Evolutionary conservation across 78 protist genomes (phyloP).

Genomic region (Dictyostelium discoideum): DNA sequence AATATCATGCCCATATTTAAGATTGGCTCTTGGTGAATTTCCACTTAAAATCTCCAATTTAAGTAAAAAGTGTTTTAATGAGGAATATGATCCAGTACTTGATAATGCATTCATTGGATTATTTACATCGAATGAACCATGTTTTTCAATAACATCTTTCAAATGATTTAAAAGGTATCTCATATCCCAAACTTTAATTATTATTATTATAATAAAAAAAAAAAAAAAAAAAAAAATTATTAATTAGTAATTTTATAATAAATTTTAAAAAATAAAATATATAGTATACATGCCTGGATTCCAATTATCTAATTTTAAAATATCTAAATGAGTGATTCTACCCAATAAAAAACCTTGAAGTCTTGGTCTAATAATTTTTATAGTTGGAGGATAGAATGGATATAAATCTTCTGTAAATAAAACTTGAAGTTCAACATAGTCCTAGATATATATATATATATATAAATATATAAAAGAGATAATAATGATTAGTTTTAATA

Average conservation of each 20-base stretch:
- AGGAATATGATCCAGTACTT: slow-evolving; percentile 63
- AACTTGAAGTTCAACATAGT: slow-evolving; percentile 66
- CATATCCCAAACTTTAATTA: slow-evolving; percentile 52
- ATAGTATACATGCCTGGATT: slow-evolving; percentile 42
- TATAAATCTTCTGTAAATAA: slow-evolving; percentile 76
- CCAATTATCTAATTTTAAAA: slow-evolving; percentile 74
- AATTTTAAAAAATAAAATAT: background rate
- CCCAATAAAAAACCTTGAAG: slow-evolving; percentile 76
- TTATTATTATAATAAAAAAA: too few species aligned
- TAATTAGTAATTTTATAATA: background rate
- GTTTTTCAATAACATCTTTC: slow-evolving; percentile 44
- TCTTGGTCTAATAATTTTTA: slow-evolving; percentile 75
- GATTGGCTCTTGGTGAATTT: slow-evolving; percentile 67
- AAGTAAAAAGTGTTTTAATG: slow-evolving; percentile 42
- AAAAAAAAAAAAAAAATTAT: too few species aligned
- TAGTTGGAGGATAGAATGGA: slow-evolving; percentile 86
- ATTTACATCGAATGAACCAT: slow-evolving; percentile 67
- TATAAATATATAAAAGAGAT: background rate
- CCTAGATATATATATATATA: too few species aligned
- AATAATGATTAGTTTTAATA: background rate
- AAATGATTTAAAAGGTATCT: slow-evolving; percentile 55
- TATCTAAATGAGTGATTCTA: slow-evolving; percentile 73
- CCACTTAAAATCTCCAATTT: slow-evolving; percentile 65
- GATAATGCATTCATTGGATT: slow-evolving; percentile 66
- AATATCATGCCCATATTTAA: slow-evolving; percentile 33